Evolutionary conservation across 2,329 filamentous ascomycete genomes (phyloP).

Genomic region (Trichoderma brevicompactum): DNA sequence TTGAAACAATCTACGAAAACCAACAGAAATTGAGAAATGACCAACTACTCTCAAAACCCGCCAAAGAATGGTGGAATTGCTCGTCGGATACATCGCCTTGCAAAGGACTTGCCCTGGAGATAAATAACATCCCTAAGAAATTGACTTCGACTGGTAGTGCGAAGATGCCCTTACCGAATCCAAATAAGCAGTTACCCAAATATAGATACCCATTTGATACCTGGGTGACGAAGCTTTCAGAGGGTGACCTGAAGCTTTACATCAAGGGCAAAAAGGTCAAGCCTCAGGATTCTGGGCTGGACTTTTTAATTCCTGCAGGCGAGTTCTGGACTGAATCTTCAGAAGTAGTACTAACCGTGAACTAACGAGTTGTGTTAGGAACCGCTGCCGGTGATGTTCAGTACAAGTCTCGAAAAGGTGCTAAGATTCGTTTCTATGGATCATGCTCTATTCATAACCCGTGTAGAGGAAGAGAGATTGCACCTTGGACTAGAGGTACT

Average conservation of each 20-base stretch:
- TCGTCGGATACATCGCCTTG: background rate
- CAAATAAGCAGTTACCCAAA: background rate
- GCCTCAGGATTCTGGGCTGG: background rate
- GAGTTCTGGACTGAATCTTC: background rate
- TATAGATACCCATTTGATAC: conserved; percentile 20
- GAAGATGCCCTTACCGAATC: conserved; percentile 3
- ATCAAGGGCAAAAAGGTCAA: background rate
- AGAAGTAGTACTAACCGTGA: background rate
- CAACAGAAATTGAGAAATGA: background rate
- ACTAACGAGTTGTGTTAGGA: background rate
- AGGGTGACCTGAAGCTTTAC: background rate
- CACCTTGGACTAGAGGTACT: conserved; percentile 1
- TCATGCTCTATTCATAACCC: conserved; percentile 10
- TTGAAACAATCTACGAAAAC: conserved; percentile 3
- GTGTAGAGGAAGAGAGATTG: background rate
- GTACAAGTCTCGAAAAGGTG: background rate
- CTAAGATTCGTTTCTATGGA: conserved; percentile 11
- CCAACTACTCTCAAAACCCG: background rate
- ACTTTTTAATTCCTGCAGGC: conserved; percentile 20
- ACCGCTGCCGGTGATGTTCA: conserved; percentile 8
- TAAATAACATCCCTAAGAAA: background rate
- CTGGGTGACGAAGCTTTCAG: conserved; percentile 9
- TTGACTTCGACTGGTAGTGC: background rate
- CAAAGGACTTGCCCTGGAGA: conserved; percentile 13
- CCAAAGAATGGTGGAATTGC: conserved; percentile 15